Percentiles rank a stretch among this genome's conserved stretches.
phyloP scores from a whole-genome alignment of 192 early-diverging fungal genomes.

The Nowakowskiella sp. region DNA sequence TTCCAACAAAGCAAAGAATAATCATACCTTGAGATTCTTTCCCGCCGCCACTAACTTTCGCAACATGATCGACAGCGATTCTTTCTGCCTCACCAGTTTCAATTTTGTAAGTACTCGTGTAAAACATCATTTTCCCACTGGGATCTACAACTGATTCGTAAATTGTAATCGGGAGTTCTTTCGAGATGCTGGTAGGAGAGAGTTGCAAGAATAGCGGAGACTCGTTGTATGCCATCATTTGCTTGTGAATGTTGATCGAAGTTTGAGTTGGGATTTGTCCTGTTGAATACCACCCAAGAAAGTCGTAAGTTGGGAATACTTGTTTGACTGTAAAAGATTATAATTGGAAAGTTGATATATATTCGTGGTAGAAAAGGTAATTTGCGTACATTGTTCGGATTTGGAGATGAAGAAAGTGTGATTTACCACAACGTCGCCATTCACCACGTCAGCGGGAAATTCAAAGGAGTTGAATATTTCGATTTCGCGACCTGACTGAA shows the following conservation, averaged over 20 bases:
- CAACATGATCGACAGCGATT: constrained; percentile 81
- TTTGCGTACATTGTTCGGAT: constrained; percentile 75
- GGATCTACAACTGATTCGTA: constrained; percentile 73
- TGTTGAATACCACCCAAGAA: constrained; percentile 81
- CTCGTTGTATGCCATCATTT: constrained; percentile 70
- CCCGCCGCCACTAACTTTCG: constrained; percentile 43
- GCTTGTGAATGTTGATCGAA: constrained; percentile 66
- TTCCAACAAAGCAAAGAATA: not conserved
- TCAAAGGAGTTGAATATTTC: constrained; percentile 85
- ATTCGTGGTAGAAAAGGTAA: not conserved
- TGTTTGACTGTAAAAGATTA: constrained; percentile 50
- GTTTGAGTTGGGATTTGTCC: constrained; percentile 49
- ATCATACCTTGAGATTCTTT: no score
- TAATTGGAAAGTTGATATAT: constrained; percentile 4
- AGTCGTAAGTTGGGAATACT: constrained; percentile 75
- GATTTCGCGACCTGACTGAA: constrained; percentile 67
- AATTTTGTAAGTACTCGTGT: constrained; percentile 59
- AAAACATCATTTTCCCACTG: constrained; percentile 52
- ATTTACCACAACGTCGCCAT: constrained; percentile 44
- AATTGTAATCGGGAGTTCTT: constrained; percentile 64
- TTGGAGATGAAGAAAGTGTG: constrained; percentile 59
- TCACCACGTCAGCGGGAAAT: constrained; percentile 38
- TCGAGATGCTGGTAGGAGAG: constrained; percentile 43
- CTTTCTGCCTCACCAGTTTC: constrained; percentile 82
- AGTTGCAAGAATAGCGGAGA: constrained; percentile 67